A percentile compares a stretch with the other conserved stretches of the same genome.
phyloP scores from a whole-genome alignment of 2,329 filamentous ascomycete species.

The Teratosphaeria viscida region DNA sequence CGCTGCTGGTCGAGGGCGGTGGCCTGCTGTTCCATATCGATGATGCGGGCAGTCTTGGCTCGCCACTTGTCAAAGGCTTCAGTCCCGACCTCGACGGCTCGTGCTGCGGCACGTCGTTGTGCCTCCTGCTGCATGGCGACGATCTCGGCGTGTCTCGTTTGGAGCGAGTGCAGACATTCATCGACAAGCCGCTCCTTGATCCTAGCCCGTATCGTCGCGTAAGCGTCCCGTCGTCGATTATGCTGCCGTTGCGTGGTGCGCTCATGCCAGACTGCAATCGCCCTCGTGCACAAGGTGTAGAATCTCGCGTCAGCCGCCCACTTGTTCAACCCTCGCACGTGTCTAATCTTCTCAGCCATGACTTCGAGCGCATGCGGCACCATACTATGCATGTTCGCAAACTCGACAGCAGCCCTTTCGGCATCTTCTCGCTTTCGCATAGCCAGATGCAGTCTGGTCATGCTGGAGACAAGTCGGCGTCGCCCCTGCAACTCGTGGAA shows the following conservation, averaged over 20 bases:
- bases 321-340: conserved; percentile 38
- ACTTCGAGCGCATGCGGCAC: conserved; percentile 28
- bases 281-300: conserved; percentile 43
- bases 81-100: conserved; percentile 22
- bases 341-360: conserved; percentile 28
- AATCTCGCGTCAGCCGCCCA: conserved; percentile 47
- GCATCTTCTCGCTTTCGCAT: conserved; percentile 23
- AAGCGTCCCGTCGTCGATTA: conserved; percentile 44
- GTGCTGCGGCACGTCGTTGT: conserved; percentile 25
- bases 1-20: conserved; percentile 17
- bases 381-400: conserved; percentile 29
- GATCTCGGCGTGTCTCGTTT: conserved; percentile 23
- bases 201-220: conserved; percentile 42
- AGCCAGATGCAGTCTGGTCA: conserved; percentile 20
- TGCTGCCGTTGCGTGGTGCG: conserved; percentile 42
- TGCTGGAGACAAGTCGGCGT: conserved; percentile 16
- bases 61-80: conserved; percentile 29
- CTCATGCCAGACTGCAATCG: conserved; percentile 42
- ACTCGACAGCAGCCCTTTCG: conserved; percentile 30
- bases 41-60: conserved; percentile 13
- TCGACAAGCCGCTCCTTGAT: conserved; percentile 45
- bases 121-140: conserved; percentile 32
- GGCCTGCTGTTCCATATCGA: conserved; percentile 25
- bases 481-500: conserved; percentile 19
- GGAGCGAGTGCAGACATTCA: conserved; percentile 31